Evolutionary conservation across 1,284 basidiomycete genomes (phyloP).

Genomic region (Chondrostereum purpureum): DNA sequence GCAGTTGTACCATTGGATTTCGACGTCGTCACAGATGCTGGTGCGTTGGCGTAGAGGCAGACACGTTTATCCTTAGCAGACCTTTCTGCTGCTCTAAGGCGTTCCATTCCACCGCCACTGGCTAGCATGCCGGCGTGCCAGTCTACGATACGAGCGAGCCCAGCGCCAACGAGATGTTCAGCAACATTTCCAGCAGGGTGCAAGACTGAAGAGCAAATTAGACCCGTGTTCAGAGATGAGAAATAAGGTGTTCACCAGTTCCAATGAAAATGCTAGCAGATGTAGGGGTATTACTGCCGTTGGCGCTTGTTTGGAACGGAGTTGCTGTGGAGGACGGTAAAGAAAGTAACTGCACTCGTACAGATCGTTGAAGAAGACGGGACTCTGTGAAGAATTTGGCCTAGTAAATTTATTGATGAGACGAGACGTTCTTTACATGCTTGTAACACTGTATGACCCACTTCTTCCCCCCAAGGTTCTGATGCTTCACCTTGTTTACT

Average conservation of each 20-base stretch:
- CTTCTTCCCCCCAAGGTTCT: constrained; percentile 84
- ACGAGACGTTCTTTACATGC: constrained; percentile 12
- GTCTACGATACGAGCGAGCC: constrained; percentile 89
- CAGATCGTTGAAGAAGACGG: constrained; percentile 82
- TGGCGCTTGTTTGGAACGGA: constrained; percentile 71
- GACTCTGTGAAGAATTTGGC: constrained; percentile 94
- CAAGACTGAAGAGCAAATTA: constrained; percentile 41
- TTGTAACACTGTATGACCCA: constrained; percentile 25
- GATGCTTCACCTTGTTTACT: constrained; percentile 71
- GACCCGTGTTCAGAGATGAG: constrained; percentile 1
- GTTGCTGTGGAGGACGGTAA: constrained; percentile 78
- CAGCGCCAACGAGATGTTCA: constrained; percentile 78
- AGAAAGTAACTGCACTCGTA: constrained; percentile 85
- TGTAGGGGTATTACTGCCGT: constrained; percentile 42
- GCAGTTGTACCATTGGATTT: constrained; percentile 39
- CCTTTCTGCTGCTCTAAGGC: constrained; percentile 80
- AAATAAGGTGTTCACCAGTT: constrained; percentile 43
- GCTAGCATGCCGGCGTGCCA: constrained; percentile 98
- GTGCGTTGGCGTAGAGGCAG: constrained; percentile 69
- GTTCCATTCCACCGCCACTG: constrained; percentile 75
- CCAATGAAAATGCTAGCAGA: constrained; percentile 88
- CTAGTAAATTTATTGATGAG: constrained; percentile 33
- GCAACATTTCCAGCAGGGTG: constrained; percentile 96
- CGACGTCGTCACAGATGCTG: constrained; percentile 28
- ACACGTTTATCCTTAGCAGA: constrained; percentile 78